Base-by-base conservation (phyloP, 768 basidiomycete species). In the Amanita pseudoporphyria region DNA sequence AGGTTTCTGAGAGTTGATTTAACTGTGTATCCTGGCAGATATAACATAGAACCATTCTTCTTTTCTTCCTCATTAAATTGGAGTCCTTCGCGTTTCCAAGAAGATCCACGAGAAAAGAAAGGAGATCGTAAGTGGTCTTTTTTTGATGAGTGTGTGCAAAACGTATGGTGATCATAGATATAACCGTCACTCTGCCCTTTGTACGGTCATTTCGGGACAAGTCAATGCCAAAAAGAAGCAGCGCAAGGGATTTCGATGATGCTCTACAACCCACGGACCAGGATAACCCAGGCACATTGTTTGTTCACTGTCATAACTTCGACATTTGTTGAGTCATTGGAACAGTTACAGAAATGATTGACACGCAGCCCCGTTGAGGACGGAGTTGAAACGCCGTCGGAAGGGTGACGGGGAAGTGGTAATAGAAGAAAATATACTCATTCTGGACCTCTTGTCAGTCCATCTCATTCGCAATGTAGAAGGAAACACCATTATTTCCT, bases 21-120 rank as follows among this genome's bases (percentile, higher is more conserved):
- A 19, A 21, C 19, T 19, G 24, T 26, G 6, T 37, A 32, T 12
- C n/a, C 14, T 33, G 30, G 6, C 24, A 76, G 79, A 57, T 79
- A 74, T 56, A 68, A 71, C 33, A 72, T 82, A 40, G 81, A 83
- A 54, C 81, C 81, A 0, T 83, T 82, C 59, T 83, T 79, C 62
- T 83, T 76, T 55, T 80, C 79, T 0, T 81, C 81, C 0, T 78
- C 78, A 12, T 54, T 80, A 2, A 81, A 78, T 52, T 81, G 79
- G 80, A 84, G 82, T 53, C 82, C 82, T 2, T 78, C 79, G 1
- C 73, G 80, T 47, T 84, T 76, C 45, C 74, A 80, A 53, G 80
- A 81, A 54, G 72, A 69, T 43, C 50, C 71, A 0, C 31, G 54
- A 4, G 57, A 58, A 13, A 61, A 63, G 6, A 33, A 63, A 40